Conservation (phyloP, 768 basidiomycete genomes). For the Scleroderma bovista region DNA sequence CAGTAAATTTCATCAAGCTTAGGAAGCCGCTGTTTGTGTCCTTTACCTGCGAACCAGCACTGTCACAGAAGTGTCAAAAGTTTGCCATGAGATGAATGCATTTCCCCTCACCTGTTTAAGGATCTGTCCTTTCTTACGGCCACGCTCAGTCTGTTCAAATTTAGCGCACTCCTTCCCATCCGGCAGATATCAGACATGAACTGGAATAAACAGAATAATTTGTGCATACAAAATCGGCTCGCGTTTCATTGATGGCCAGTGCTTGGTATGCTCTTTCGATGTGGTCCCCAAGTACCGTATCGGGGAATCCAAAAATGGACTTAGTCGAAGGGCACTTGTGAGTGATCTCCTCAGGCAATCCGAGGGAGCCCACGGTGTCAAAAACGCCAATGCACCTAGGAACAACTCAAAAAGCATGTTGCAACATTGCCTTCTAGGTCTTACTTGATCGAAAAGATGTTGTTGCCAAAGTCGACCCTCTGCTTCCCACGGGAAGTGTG, state of each 20-base stretch:
- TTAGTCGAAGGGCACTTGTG: conserved; percentile 37
- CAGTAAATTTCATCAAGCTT: neutral
- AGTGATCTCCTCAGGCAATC: conserved; percentile 61
- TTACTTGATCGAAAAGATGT: conserved; percentile 60
- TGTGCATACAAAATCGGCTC: conserved; percentile 59
- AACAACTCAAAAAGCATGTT: conserved; percentile 1
- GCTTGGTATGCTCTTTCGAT: conserved; percentile 64
- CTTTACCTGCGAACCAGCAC: conserved; percentile 72
- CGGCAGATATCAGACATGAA: neutral
- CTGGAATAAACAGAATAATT: neutral
- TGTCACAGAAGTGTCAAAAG: conserved; percentile 16
- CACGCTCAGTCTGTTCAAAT: conserved; percentile 53
- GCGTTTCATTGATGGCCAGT: conserved; percentile 60
- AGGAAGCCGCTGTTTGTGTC: no score
- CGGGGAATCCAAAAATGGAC: conserved; percentile 61
- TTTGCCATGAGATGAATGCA: neutral
- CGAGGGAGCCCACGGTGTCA: conserved; percentile 72
- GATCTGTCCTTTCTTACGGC: conserved; percentile 48
- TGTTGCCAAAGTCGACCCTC: conserved; percentile 42
- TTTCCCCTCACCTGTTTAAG: conserved; percentile 49
- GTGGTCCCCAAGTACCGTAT: conserved; percentile 54
- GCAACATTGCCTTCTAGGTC: conserved; percentile 8
- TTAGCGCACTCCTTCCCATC: conserved; percentile 52
- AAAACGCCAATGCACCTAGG: conserved; percentile 66
- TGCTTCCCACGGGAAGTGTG: conserved; percentile 46